Evolutionary conservation across 805 yeast species (phyloP).

Genomic region (Cyberlindnera mycetangii): DNA sequence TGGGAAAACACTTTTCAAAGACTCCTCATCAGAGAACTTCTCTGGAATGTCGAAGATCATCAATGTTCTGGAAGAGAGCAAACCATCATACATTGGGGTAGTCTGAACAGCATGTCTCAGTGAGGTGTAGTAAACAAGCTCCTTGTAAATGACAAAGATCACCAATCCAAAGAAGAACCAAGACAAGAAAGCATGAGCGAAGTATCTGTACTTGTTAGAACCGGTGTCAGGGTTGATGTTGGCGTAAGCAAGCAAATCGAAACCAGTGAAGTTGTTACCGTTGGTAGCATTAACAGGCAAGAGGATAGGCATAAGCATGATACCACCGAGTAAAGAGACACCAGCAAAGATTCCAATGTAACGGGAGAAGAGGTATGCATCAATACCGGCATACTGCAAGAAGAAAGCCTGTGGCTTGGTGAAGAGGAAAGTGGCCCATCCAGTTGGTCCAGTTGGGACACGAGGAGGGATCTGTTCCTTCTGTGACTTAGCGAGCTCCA

Average conservation of each 20-base stretch:
- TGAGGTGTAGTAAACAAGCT: conserved; percentile 65
- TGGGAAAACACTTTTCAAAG: conserved; percentile 60
- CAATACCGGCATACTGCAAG: conserved; percentile 69
- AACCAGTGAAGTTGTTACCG: conserved; percentile 52
- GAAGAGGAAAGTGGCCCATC: conserved; percentile 55
- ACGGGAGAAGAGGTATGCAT: conserved; percentile 74
- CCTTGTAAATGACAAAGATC: conserved; percentile 67
- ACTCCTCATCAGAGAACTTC: conserved; percentile 44
- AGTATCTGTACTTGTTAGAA: conserved; percentile 54
- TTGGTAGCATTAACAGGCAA: conserved; percentile 75
- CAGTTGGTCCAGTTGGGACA: conserved; percentile 45
- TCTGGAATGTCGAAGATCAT: conserved; percentile 62
- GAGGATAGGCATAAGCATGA: conserved; percentile 46
- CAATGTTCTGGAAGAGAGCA: conserved; percentile 68
- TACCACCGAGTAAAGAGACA: conserved; percentile 17
- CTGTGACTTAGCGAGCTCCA: conserved; percentile 55
- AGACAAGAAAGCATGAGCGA: conserved; percentile 73
- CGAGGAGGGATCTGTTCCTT: conserved; percentile 23
- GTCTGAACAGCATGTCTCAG: conserved; percentile 73
- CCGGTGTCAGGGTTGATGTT: conserved; percentile 43
- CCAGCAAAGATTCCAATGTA: conserved; percentile 53
- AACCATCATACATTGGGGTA: conserved; percentile 68
- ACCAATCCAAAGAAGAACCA: conserved; percentile 72
- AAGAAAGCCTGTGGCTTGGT: conserved; percentile 56
- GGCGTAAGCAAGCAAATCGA: conserved; percentile 61